Evolutionary conservation across 208 protist genomes (phyloP).

Genomic region (Crithidia brevicula): DNA sequence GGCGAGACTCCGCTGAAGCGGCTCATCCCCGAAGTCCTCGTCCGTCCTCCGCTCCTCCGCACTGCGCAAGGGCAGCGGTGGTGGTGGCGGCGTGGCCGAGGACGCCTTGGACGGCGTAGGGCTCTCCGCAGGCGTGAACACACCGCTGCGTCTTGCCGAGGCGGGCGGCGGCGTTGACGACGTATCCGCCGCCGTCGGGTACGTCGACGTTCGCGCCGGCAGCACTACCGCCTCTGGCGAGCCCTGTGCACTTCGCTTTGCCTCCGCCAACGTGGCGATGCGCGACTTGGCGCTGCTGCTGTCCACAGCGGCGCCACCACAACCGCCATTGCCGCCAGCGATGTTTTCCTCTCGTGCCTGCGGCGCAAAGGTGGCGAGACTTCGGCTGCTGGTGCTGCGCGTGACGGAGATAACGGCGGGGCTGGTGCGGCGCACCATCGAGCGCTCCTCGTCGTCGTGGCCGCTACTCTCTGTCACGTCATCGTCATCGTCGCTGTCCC

Average conservation of each 20-base stretch:
- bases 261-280: background rate
- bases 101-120: background rate
- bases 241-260: background rate
- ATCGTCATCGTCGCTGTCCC: conserved; percentile 6
- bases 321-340: too few species aligned
- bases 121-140: background rate
- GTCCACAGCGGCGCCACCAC: background rate
- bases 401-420: background rate
- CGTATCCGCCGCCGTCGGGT: background rate
- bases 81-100: background rate
- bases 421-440: background rate
- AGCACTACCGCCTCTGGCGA: background rate
- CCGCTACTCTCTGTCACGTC: background rate
- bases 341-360: background rate
- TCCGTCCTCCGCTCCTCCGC: conserved; percentile 8
- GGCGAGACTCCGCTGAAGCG: background rate
- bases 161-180: background rate
- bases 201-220: background rate
- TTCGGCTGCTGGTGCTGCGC: background rate
- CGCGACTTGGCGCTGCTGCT: background rate
- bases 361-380: background rate
- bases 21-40: conserved; percentile 5
- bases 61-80: conserved; percentile 7
- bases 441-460: background rate
- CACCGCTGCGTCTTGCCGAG: too few species aligned